Evolutionary conservation across 2,329 filamentous ascomycete genomes (phyloP).

Genomic region (Ascochyta pisi): DNA sequence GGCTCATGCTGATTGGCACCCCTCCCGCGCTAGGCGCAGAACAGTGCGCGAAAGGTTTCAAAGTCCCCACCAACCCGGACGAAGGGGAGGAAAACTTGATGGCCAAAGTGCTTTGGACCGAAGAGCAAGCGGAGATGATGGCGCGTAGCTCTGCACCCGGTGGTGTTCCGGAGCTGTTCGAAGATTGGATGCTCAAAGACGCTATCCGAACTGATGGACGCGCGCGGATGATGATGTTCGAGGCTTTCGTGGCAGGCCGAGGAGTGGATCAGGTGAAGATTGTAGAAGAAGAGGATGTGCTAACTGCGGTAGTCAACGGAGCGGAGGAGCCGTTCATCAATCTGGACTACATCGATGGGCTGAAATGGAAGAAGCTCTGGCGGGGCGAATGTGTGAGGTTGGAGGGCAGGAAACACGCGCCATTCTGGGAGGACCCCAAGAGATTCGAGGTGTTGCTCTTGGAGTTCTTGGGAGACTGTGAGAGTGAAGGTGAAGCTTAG

Average conservation of each 20-base stretch:
- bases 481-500: not conserved
- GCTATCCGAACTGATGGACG: constrained; percentile 37
- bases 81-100: constrained; percentile 9
- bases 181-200: constrained; percentile 37
- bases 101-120: constrained; percentile 24
- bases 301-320: constrained; percentile 41
- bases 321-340: constrained; percentile 40
- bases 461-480: constrained; percentile 28
- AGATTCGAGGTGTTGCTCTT: constrained; percentile 24
- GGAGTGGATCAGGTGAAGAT: constrained; percentile 8
- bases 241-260: constrained; percentile 20
- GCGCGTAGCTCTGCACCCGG: constrained; percentile 21
- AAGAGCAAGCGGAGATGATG: constrained; percentile 27
- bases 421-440: constrained; percentile 39
- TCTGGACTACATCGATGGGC: constrained; percentile 39
- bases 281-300: constrained; percentile 20
- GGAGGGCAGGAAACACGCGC: constrained; percentile 36
- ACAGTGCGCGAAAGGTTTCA: constrained; percentile 24
- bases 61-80: constrained; percentile 1
- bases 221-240: constrained; percentile 34
- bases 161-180: constrained; percentile 19
- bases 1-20: constrained; percentile 40
- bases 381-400: constrained; percentile 34
- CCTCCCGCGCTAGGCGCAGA: constrained; percentile 34
- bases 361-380: constrained; percentile 39